A percentile compares a stretch with the other conserved stretches of the same genome.
Evolutionary conservation across 139 green algal species (phyloP).

Genomic region (Yamagishiella unicocca): DNA sequence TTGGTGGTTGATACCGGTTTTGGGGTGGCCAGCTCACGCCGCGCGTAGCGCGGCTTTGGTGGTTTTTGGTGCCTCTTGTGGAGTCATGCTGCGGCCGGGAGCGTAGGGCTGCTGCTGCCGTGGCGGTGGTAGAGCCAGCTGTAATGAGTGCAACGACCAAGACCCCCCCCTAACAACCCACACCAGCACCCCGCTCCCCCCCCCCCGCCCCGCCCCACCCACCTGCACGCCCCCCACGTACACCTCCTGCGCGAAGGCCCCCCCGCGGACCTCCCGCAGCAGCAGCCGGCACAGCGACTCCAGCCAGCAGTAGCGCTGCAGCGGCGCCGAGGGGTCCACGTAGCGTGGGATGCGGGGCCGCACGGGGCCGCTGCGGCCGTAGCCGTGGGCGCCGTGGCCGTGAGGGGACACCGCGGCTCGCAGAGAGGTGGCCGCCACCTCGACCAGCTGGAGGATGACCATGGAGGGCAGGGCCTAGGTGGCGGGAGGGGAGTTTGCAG

Average conservation of each 20-base stretch:
- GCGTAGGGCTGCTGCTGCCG: too few species aligned
- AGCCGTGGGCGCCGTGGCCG: background rate
- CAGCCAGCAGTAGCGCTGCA: slow-evolving; percentile 66
- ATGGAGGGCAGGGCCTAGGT: slow-evolving; percentile 49
- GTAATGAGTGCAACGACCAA: too few species aligned
- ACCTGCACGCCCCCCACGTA: slow-evolving; percentile 62
- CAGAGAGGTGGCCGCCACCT: slow-evolving; percentile 53
- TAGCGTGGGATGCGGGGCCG: slow-evolving; percentile 54
- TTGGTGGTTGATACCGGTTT: too few species aligned
- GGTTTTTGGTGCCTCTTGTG: too few species aligned
- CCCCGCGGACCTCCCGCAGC: slow-evolving; percentile 53
- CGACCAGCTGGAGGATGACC: slow-evolving; percentile 54
- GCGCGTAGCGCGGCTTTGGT: too few species aligned
- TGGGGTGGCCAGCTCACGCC: too few species aligned
- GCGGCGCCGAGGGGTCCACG: slow-evolving; percentile 54
- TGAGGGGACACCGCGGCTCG: slow-evolving; percentile 40
- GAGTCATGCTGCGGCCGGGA: too few species aligned
- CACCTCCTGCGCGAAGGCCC: slow-evolving; percentile 39
- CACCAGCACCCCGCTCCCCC: background rate
- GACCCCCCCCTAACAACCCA: background rate
- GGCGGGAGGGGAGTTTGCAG: background rate
- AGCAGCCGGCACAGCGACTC: slow-evolving; percentile 62
- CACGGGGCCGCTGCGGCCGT: background rate
- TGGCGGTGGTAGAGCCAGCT: too few species aligned
- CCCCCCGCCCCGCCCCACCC: background rate